phyloP scores from a whole-genome alignment of 805 yeast species.

The Monosporozyma unispora region DNA sequence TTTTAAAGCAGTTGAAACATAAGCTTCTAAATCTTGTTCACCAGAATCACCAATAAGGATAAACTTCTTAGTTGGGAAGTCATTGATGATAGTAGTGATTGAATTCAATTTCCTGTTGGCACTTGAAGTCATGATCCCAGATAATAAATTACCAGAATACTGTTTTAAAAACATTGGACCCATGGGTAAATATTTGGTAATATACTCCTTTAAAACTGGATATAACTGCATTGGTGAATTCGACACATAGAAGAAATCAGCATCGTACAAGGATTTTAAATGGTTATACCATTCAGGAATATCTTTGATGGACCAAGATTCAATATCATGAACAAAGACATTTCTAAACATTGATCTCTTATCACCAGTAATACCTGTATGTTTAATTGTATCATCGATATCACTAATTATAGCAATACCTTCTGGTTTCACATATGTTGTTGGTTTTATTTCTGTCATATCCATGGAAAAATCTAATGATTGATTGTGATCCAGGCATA shows the following conservation, averaged over 20 bases:
- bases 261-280: constrained; percentile 35
- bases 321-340: constrained; percentile 57
- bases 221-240: constrained; percentile 91
- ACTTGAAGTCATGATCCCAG: constrained; percentile 80
- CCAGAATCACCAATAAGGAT: constrained; percentile 92
- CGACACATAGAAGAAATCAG: constrained; percentile 85
- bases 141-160: constrained; percentile 70
- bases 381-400: constrained; percentile 87
- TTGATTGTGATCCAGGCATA: constrained; percentile 19
- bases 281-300: constrained; percentile 63
- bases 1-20: constrained; percentile 53
- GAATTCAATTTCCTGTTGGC: constrained; percentile 68
- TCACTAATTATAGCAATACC: constrained; percentile 80
- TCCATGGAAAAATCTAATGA: constrained; percentile 8
- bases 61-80: constrained; percentile 71
- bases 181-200: constrained; percentile 45
- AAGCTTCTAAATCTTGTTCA: constrained; percentile 90
- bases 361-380: constrained; percentile 85
- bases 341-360: constrained; percentile 75
- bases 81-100: constrained; percentile 51
- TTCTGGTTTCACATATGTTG: constrained; percentile 14
- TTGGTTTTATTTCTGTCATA: constrained; percentile 11
- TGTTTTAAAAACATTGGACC: constrained; percentile 86
- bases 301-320: constrained; percentile 64
- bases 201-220: constrained; percentile 34